Percentiles rank a stretch among this genome's conserved stretches.
Evolutionary conservation across 1,284 basidiomycete species (phyloP).

Genomic region (Baeospora myosura): DNA sequence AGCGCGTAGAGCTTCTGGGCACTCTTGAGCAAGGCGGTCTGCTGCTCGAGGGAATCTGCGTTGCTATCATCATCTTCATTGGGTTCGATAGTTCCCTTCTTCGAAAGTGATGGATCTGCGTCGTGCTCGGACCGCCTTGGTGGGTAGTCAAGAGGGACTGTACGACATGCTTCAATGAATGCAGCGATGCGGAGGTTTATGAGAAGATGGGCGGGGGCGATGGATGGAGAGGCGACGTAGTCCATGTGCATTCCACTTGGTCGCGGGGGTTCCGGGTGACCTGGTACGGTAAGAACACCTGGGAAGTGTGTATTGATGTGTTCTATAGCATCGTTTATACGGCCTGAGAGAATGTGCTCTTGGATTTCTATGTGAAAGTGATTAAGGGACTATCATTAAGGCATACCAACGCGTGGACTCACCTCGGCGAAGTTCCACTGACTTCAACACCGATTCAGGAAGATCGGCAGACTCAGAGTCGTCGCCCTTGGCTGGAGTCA

Average conservation of each 20-base stretch:
- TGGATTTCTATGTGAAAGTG: conserved; percentile 48
- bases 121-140: too few species aligned
- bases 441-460: conserved; percentile 36
- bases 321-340: conserved; percentile 59
- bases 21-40: conserved; percentile 42
- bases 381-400: conserved; percentile 3
- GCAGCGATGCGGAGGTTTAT: conserved; percentile 79
- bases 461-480: conserved; percentile 23
- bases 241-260: conserved; percentile 22
- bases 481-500: conserved; percentile 21
- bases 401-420: conserved; percentile 16
- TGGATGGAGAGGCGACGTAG: conserved; percentile 51
- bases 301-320: conserved; percentile 67
- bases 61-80: conserved; percentile 25
- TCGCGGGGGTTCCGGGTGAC: conserved; percentile 3
- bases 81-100: conserved; percentile 3
- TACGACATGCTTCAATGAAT: conserved; percentile 78
- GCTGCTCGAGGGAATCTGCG: conserved; percentile 25
- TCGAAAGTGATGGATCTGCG: too few species aligned
- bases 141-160: conserved; percentile 49
- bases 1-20: conserved; percentile 57
- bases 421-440: conserved; percentile 55
- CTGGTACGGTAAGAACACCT: conserved; percentile 42
- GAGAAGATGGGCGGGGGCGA: conserved; percentile 64
- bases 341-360: conserved; percentile 57